Base-by-base conservation (phyloP, 176 grass and related monocot species). In the Triticum urartu region DNA sequence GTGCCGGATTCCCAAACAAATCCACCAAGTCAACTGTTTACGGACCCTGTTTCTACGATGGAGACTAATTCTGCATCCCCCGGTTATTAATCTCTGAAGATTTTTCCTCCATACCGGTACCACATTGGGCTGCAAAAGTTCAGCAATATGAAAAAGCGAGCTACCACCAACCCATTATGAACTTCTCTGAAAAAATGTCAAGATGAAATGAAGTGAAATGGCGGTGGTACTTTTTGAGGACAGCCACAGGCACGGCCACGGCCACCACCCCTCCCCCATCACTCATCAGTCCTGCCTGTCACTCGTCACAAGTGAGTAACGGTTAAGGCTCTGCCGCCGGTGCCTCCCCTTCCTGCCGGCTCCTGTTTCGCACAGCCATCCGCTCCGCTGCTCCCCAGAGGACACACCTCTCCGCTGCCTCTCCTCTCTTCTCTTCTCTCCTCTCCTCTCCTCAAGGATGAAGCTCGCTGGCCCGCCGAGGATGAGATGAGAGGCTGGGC, bases 401-500 rank as follows among this genome's bases (percentile, higher is more conserved):
- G 60, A 21, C 62, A n/a, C 40, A n/a, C 62, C 5, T 13, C 15
- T 26, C 34, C 1, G 21, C 77, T 18, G 59, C 59, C n/a, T 15
- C 54, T 66, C 78, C 21, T 54, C 36, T 50, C 79, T 13, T 50
- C 25, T 13, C 17, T 50, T 5, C 47, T 50, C 47, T 50, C 4
- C 47, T 50, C 47, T 50, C 4, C 47, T 15, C 50, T 54, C 50
- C 50, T 54, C 50, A 54, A 54, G 15, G 50, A 54, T 54, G 50
- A 17, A 54, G 50, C 50, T 54, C 50, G 50, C 50, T 54, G 15
- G 5, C 75, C 81, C 33, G 67, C 87, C 54, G 72, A 91, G 90
- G 81, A 92, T 97, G 50, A 18, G 50, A 17, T 54, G 95, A 94
- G 87, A 92, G 79, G 24, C 48, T 79, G 86, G 78, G 61, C 63